These are phyloP conservation scores for Xerocomus minutiporus DNA, from an alignment of 1,284 basidiomycete species.

Conservation along the genomic window DNA sequence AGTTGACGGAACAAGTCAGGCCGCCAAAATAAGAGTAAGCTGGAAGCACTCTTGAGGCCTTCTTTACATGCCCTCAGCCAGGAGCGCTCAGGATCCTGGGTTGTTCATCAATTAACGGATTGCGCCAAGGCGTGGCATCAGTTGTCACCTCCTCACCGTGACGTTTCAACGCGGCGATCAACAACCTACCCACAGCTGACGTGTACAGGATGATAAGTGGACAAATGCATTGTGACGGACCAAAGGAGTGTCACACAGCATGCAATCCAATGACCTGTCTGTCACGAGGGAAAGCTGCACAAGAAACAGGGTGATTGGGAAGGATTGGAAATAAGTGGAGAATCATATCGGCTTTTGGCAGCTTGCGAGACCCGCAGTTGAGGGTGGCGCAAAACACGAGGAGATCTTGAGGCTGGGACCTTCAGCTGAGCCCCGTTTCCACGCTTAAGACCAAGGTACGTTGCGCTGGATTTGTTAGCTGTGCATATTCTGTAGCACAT, in stretches of 20 bases:
- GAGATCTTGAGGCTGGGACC: not conserved
- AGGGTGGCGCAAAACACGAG: not conserved
- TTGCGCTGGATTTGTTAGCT: not conserved
- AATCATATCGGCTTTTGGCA: not conserved
- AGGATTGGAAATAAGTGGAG: not conserved
- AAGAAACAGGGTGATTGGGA: not conserved
- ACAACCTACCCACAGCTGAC: not conserved
- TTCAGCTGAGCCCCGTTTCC: not conserved
- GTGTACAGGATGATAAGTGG: not conserved
- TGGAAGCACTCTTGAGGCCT: not conserved
- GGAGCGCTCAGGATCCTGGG: not conserved
- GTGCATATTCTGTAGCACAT: not conserved
- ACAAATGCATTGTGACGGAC: not conserved
- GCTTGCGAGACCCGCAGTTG: not conserved
- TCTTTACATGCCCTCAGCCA: not conserved
- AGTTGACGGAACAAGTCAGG: not conserved
- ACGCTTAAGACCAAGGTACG: not conserved
- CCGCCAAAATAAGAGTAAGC: not conserved
- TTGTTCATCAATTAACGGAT: not conserved
- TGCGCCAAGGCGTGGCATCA: not conserved
- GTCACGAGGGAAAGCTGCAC: not conserved
- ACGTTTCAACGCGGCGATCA: not conserved
- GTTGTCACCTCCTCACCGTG: not conserved
- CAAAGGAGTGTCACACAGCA: not conserved
- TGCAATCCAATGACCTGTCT: not conserved